These are phyloP conservation scores for Aurinia saxatilis DNA, from an alignment of 345 rosid species.

Conservation along the genomic window DNA sequence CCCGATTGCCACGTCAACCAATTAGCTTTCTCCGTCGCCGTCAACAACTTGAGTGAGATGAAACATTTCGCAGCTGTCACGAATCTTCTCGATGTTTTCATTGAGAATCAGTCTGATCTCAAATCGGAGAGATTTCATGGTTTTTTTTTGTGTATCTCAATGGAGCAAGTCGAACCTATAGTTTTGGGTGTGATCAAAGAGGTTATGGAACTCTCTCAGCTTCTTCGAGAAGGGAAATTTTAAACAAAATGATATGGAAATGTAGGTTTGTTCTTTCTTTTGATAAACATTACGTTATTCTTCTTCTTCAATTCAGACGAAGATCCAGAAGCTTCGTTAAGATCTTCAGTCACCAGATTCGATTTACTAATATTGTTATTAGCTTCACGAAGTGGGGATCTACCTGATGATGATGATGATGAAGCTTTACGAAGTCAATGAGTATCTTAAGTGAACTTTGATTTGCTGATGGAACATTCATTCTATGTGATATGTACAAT, in stretches of 20 bases:
- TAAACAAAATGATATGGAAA: conserved; percentile 38
- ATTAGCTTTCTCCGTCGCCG: conserved; percentile 59
- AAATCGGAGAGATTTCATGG: no score
- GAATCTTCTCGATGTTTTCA: conserved; percentile 50
- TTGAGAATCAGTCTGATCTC: conserved; percentile 51
- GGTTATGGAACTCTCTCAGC: conserved; percentile 62
- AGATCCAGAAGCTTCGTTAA: conserved; percentile 19
- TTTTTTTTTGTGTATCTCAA: conserved; percentile 34
- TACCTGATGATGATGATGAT: conserved; percentile 18
- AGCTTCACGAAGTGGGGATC: conserved; percentile 30
- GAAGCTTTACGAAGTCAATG: conserved; percentile 41
- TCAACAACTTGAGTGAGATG: conserved; percentile 42
- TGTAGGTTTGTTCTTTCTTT: conserved; percentile 60
- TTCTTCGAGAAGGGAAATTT: conserved; percentile 63
- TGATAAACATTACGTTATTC: no score
- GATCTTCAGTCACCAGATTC: conserved; percentile 15
- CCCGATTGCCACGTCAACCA: conserved; percentile 58
- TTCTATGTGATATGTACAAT: no score
- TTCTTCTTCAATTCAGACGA: conserved; percentile 14
- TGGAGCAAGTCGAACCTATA: conserved; percentile 66
- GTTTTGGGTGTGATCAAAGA: conserved; percentile 58
- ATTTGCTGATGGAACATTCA: no score
- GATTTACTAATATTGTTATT: not conserved
- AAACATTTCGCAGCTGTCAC: conserved; percentile 44
- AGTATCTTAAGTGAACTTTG: no score